Evolutionary conservation across 805 yeast genomes (phyloP).

Genomic region (Komagataella pseudopastoris): DNA sequence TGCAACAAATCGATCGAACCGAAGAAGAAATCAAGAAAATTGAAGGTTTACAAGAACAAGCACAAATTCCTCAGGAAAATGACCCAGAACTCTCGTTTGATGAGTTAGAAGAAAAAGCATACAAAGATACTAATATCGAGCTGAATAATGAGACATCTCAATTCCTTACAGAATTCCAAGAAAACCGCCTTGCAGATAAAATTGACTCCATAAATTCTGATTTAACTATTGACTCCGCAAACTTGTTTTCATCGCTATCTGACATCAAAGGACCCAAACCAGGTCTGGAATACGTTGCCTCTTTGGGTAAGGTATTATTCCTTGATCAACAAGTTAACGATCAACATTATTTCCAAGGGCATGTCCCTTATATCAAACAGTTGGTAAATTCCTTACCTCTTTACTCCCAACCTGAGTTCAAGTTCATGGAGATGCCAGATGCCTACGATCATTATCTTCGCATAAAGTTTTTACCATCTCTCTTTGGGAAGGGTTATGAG

Average conservation of each 20-base stretch:
- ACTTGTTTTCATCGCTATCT: neutral
- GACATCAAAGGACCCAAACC: conserved; percentile 6
- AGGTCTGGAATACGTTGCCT: conserved; percentile 12
- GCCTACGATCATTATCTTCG: conserved; percentile 14
- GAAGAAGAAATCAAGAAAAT: neutral
- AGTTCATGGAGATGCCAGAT: conserved; percentile 7
- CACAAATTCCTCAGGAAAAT: neutral
- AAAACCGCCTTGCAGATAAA: neutral
- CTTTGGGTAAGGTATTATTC: conserved; percentile 15
- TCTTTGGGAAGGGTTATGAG: conserved; percentile 10
- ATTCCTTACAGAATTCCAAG: neutral
- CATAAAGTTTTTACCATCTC: conserved; percentile 19
- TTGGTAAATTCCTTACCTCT: conserved; percentile 4
- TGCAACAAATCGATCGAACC: neutral
- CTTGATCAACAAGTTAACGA: conserved; percentile 4
- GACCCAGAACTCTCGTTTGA: neutral
- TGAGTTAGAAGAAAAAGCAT: neutral
- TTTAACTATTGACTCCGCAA: neutral
- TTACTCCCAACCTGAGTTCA: conserved; percentile 1
- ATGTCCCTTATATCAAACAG: conserved; percentile 12
- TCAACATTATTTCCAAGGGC: conserved; percentile 12
- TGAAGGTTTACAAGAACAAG: neutral
- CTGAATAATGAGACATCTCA: neutral
- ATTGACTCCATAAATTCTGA: neutral
- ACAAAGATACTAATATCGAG: neutral